Percentiles rank a stretch among this genome's conserved stretches.
These are phyloP conservation scores for Talaromyces sp. DNA, from an alignment of 2,329 filamentous ascomycete species.

Conservation along the genomic window DNA sequence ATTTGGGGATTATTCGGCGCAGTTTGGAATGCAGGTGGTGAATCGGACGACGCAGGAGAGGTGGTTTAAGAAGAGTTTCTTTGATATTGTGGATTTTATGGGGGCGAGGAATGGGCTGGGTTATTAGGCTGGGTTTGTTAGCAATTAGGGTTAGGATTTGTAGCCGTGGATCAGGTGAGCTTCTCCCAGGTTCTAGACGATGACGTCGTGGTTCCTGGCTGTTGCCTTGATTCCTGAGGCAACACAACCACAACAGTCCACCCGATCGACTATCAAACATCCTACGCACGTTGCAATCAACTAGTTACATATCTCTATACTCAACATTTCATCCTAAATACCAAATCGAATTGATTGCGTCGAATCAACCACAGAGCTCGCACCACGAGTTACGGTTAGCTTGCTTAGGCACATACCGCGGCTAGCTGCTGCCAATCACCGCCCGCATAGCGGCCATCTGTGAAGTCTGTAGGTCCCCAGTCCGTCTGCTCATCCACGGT, in stretches of 20 bases:
- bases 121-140: neutral
- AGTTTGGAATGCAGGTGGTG: constrained; percentile 55
- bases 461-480: neutral
- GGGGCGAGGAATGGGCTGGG: constrained; percentile 14
- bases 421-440: constrained; percentile 13
- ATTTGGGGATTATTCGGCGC: constrained; percentile 47
- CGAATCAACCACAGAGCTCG: constrained; percentile 5
- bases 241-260: no score
- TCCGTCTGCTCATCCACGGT: neutral
- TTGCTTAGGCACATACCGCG: neutral
- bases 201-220: neutral
- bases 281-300: no score
- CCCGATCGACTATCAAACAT: no score
- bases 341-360: neutral
- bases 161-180: neutral
- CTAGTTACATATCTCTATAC: neutral
- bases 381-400: constrained; percentile 8
- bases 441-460: neutral
- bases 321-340: neutral
- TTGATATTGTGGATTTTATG: constrained; percentile 53
- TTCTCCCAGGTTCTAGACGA: neutral
- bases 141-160: neutral
- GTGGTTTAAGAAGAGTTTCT: constrained; percentile 55
- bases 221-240: neutral
- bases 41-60: constrained; percentile 50